phyloP scores from a whole-genome alignment of 2,329 filamentous ascomycete genomes.

The Leptographium lundbergii region DNA sequence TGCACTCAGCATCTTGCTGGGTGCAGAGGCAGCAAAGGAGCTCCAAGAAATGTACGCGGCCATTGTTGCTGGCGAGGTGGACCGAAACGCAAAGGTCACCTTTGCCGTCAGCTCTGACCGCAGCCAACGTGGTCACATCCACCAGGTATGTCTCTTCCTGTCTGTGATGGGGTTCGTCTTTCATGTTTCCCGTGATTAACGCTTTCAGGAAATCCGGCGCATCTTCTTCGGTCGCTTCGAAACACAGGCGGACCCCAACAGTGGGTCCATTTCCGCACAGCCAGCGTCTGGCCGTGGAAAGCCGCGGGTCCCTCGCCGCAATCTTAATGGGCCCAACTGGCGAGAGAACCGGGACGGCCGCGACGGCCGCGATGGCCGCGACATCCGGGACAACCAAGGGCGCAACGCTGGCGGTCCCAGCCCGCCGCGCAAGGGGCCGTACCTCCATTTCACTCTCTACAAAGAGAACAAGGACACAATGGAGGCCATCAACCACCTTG shows the following conservation, averaged over 20 bases:
- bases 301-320: constrained; percentile 12
- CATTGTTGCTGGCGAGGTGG: constrained; percentile 17
- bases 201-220: constrained; percentile 48
- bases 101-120: constrained; percentile 32
- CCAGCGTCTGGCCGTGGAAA: constrained; percentile 5
- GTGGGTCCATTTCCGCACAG: constrained; percentile 48
- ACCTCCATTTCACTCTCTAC: constrained; percentile 82
- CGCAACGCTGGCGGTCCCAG: constrained; percentile 8
- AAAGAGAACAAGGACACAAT: constrained; percentile 97
- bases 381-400: constrained; percentile 1
- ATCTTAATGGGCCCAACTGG: not conserved
- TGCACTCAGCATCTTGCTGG: constrained; percentile 26
- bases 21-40: constrained; percentile 25
- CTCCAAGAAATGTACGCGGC: constrained; percentile 28
- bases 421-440: constrained; percentile 27
- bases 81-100: constrained; percentile 20
- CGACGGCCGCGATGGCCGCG: no score
- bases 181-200: not conserved
- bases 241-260: constrained; percentile 46
- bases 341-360: not conserved
- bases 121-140: constrained; percentile 31
- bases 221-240: constrained; percentile 72
- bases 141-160: constrained; percentile 26
- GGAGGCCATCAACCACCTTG: constrained; percentile 71
- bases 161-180: not conserved